Evolutionary conservation across 2,329 filamentous ascomycete species (phyloP).

Genomic region (Diaporthe batatas): DNA sequence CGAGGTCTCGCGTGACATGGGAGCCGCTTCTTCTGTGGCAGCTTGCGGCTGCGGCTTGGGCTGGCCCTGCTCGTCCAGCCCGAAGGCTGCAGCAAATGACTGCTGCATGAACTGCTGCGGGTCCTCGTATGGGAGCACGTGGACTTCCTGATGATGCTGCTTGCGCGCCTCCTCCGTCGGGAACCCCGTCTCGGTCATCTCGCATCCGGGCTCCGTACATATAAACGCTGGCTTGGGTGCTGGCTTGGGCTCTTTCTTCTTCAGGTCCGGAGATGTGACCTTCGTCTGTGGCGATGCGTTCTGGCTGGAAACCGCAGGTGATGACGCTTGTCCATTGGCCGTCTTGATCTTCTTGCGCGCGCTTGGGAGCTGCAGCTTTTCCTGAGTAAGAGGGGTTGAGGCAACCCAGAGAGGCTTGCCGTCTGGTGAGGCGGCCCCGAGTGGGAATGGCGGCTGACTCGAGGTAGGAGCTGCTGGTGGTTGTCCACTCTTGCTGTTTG

Average conservation of each 20-base stretch:
- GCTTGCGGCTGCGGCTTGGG: slow-evolving; percentile 52
- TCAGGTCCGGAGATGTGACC: slow-evolving; percentile 62
- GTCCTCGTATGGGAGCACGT: slow-evolving; percentile 67
- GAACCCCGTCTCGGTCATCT: slow-evolving; percentile 64
- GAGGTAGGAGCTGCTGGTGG: slow-evolving; percentile 70
- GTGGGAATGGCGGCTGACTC: slow-evolving; percentile 67
- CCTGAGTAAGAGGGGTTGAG: slow-evolving; percentile 64
- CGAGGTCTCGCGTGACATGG: slow-evolving; percentile 64
- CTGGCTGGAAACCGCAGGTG: slow-evolving; percentile 46
- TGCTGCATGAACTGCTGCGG: slow-evolving; percentile 67
- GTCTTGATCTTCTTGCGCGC: slow-evolving; percentile 69
- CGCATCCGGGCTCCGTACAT: slow-evolving; percentile 69
- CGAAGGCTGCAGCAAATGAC: slow-evolving; percentile 62
- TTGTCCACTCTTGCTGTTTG: slow-evolving; percentile 61
- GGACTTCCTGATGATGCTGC: slow-evolving; percentile 70
- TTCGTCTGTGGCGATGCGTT: slow-evolving; percentile 52
- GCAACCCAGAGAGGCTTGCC: slow-evolving; percentile 69
- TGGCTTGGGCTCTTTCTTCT: slow-evolving; percentile 51
- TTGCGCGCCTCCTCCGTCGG: slow-evolving; percentile 66
- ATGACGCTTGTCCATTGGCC: slow-evolving; percentile 53
- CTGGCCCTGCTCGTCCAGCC: slow-evolving; percentile 65
- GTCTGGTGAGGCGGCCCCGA: slow-evolving; percentile 69
- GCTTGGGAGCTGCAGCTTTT: slow-evolving; percentile 67
- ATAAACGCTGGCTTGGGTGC: slow-evolving; percentile 58
- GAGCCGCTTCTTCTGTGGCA: slow-evolving; percentile 56